Evolutionary conservation across 345 rosid species (phyloP), one percentile per base, ranked within the genome.

Genomic region (Melaleuca alternifolia): DNA sequence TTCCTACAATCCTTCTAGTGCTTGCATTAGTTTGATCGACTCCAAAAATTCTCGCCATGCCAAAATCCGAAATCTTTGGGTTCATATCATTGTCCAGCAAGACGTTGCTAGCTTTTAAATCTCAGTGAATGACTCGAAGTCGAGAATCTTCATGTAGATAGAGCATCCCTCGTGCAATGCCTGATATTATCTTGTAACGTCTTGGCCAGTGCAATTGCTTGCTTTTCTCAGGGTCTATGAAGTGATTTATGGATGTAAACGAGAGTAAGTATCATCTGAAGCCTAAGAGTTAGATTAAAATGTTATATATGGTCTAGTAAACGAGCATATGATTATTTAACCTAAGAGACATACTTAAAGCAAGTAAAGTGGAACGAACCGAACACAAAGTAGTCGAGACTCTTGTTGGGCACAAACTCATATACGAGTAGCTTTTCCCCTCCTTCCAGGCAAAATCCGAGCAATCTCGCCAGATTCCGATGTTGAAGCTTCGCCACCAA

Each of bases 401-500:
- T 92, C 26, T 86, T 52, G 41, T 90, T 90, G 15, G 90, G 87
- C 79, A 90, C 18, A 84, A 85, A 89, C 83, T 92, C 90, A 6
- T 88, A 92, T 85, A 92, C 46, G 11, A 89, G 90, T 85, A 92
- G 54, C 71, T 87, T 92, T 84, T 90, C 91, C 1, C 30, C 86
- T 50, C 57, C n/a, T 82, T 92, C 86, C 79, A 84, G 51, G 89
- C 92, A 88, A 83, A 89, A 89, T 11, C 91, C 92, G 1, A 59
- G 75, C 1, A 92, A 87, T 54, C 88, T 84, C 46, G 89, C 93
- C 65, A 92, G 79, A 88, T 92, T 92, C 48, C 87, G 56, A 83
- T 91, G 93, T 11, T 90, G 89, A 77, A 92, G 93, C 71, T 83
- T 89, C 81, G 91, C 91, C 48, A 91, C 83, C 23, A 90, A 84